Evolutionary conservation across 495 filamentous ascomycete species (phyloP).

Genomic region (Wilcoxina mikolae): DNA sequence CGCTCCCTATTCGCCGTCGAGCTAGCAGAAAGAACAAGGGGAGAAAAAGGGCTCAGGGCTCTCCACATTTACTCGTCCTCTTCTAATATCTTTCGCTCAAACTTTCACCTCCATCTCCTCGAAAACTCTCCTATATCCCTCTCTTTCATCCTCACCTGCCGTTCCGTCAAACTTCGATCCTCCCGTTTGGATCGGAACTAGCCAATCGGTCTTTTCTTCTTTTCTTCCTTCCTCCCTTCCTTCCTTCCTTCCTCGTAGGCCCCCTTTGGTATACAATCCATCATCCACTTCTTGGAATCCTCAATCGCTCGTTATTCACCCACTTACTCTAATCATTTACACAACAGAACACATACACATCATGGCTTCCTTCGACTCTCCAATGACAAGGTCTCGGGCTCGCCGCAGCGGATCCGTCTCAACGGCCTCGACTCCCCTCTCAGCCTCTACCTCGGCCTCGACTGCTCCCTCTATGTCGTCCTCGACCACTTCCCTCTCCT

Average conservation of each 20-base stretch:
- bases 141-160: no score
- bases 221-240: background rate
- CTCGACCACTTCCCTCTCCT: slow-evolving; percentile 83
- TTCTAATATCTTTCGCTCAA: no score
- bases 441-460: slow-evolving; percentile 18
- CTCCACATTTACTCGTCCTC: no score
- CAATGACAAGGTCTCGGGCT: slow-evolving; percentile 14
- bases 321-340: background rate
- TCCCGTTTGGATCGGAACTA: slow-evolving; percentile 1
- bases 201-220: background rate
- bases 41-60: no score
- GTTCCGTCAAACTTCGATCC: no score
- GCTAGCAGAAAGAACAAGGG: no score
- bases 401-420: slow-evolving; percentile 26
- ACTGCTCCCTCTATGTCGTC: slow-evolving; percentile 28
- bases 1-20: no score
- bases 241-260: background rate
- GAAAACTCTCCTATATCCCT: no score
- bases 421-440: slow-evolving; percentile 22
- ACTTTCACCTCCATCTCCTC: no score
- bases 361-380: no score
- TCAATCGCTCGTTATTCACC: background rate
- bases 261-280: background rate
- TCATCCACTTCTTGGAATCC: background rate
- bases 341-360: background rate